Conservation (phyloP, 495 filamentous ascomycete species). For the Trichoderma virens region DNA sequence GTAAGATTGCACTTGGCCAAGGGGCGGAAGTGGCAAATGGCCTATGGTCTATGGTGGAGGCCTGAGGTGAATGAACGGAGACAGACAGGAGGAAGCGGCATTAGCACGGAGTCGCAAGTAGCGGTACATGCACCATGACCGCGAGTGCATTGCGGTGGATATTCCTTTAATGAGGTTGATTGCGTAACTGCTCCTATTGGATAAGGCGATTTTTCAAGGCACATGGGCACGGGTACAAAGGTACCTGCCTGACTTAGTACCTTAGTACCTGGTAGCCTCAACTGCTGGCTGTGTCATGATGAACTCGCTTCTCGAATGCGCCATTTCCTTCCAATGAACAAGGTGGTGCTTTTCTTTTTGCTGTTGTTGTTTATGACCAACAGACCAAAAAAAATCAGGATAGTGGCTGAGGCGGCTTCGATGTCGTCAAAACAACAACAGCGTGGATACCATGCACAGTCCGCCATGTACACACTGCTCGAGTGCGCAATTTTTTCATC, state of each 20-base stretch:
- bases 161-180: background rate
- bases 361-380: background rate
- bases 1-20: background rate
- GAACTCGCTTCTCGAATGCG: constrained; percentile 9
- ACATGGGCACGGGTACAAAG: background rate
- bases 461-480: background rate
- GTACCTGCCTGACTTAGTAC: no score
- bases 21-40: background rate
- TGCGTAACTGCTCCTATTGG: background rate
- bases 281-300: no score
- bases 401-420: no score
- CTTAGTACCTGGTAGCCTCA: no score
- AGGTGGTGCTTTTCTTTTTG: background rate
- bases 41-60: background rate
- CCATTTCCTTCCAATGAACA: background rate
- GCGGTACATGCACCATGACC: background rate
- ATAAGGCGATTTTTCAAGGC: background rate
- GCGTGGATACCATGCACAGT: no score
- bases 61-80: background rate
- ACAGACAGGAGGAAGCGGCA: background rate
- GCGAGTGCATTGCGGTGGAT: constrained; percentile 1
- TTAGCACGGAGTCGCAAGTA: background rate
- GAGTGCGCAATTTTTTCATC: background rate
- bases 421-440: no score
- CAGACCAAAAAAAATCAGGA: no score